Evolutionary conservation across 1,139 yeast genomes (phyloP).

Genomic region (Tardiomyces digboiensis): DNA sequence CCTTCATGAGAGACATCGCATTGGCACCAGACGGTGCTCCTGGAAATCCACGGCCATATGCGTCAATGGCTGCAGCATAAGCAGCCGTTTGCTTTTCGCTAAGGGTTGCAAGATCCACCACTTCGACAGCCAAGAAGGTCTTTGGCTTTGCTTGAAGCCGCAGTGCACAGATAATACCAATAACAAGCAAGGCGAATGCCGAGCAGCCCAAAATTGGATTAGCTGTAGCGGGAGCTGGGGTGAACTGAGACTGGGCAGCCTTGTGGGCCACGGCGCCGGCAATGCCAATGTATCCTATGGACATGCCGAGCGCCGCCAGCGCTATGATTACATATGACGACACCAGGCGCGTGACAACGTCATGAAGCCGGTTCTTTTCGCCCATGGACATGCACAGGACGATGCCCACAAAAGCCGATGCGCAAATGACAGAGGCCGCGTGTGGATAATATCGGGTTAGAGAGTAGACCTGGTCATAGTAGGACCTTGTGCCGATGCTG

Average conservation of each 20-base stretch:
- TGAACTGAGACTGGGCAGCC: conserved; percentile 3
- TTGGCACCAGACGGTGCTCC: conserved; percentile 32
- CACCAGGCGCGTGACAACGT: conserved; percentile 13
- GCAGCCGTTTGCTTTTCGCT: conserved; percentile 28
- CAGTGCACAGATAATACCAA: conserved; percentile 14
- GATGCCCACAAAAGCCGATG: conserved; percentile 18
- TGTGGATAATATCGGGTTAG: conserved; percentile 4
- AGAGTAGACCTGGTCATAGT: conserved; percentile 1
- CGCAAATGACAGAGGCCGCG: conserved; percentile 7
- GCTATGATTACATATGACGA: conserved; percentile 14
- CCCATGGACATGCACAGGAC: conserved; percentile 15
- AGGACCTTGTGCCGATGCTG: too few species aligned
- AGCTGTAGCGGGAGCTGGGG: conserved; percentile 13
- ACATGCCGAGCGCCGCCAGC: conserved; percentile 9
- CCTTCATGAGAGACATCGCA: conserved; percentile 32
- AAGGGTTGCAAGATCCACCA: conserved; percentile 24
- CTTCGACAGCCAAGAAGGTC: conserved; percentile 28
- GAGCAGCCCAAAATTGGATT: conserved; percentile 20
- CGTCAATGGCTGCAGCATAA: conserved; percentile 31
- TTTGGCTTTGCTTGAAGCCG: conserved; percentile 17
- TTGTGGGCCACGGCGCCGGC: conserved; percentile 9
- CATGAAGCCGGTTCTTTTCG: conserved; percentile 19
- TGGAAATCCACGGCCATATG: conserved; percentile 25
- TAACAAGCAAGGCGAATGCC: conserved; percentile 12
- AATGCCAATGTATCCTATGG: conserved; percentile 15